These are phyloP conservation scores for Sclerotinia spermophila DNA, from an alignment of 2,329 filamentous ascomycete species.

Conservation along the genomic window DNA sequence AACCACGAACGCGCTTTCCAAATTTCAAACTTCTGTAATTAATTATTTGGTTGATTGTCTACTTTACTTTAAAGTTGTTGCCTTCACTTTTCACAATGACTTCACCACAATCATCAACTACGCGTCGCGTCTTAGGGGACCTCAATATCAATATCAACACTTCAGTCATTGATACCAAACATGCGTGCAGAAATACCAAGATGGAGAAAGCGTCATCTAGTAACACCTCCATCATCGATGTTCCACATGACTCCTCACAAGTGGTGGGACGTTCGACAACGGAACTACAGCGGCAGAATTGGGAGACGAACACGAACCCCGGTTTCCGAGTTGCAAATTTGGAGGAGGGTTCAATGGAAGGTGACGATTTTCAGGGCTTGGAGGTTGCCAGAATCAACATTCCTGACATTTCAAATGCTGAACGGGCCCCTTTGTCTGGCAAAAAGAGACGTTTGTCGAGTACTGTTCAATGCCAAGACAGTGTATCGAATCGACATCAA, in stretches of 20 bases:
- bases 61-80: background rate
- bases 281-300: background rate
- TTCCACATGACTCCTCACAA: background rate
- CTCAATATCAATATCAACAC: conserved; percentile 59
- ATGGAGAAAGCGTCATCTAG: background rate
- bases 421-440: background rate
- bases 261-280: background rate
- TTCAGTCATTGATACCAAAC: background rate
- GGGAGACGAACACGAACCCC: background rate
- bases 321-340: background rate
- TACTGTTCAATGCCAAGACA: background rate
- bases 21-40: background rate
- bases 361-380: background rate
- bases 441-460: background rate
- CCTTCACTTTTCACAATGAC: conserved; percentile 19
- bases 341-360: background rate
- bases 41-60: background rate
- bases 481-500: no score
- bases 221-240: fast-evolving
- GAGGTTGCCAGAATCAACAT: background rate
- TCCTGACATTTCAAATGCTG: background rate
- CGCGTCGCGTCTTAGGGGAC: conserved; percentile 43
- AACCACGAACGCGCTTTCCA: background rate
- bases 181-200: background rate
- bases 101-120: conserved; percentile 17